A percentile compares a stretch with the other conserved stretches of the same genome.
These are phyloP conservation scores for Salvia splendens DNA, from an alignment of 257 asterid genomes.

Conservation along the genomic window DNA sequence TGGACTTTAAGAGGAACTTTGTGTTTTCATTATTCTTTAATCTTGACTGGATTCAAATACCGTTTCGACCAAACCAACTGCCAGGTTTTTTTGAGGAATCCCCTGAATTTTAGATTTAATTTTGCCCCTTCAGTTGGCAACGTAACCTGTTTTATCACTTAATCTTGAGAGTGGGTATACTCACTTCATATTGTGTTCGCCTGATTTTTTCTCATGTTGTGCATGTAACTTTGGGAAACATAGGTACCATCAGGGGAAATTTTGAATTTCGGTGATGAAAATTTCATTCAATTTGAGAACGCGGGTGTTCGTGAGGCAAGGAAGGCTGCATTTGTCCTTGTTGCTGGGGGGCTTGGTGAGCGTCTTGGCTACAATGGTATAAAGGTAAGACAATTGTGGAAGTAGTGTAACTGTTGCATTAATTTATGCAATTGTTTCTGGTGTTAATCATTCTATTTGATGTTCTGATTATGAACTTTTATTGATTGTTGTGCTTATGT, in stretches of 20 bases:
- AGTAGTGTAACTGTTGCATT: not conserved
- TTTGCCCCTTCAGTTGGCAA: not conserved
- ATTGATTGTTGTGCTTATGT: not conserved
- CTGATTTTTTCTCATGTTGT: slow-evolving; percentile 17
- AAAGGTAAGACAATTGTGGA: slow-evolving; percentile 54
- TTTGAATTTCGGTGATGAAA: slow-evolving; percentile 71
- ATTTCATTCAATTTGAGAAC: slow-evolving; percentile 66
- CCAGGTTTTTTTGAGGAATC: slow-evolving; percentile 4
- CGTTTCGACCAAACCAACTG: slow-evolving; percentile 20
- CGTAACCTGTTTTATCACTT: slow-evolving; percentile 11
- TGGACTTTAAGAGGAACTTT: slow-evolving; percentile 2
- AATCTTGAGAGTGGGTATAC: slow-evolving; percentile 8
- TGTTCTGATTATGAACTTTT: slow-evolving; percentile 19
- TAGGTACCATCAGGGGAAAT: slow-evolving; percentile 97
- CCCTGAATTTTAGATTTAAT: too few relatives aligned
- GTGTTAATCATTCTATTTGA: slow-evolving; percentile 12
- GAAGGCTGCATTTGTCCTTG: slow-evolving; percentile 96
- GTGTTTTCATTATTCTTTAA: slow-evolving; percentile 2
- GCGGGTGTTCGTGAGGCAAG: slow-evolving; percentile 82
- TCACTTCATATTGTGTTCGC: slow-evolving; percentile 15
- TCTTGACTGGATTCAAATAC: slow-evolving; percentile 20
- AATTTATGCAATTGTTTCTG: slow-evolving; percentile 14
- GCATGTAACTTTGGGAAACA: slow-evolving; percentile 21
- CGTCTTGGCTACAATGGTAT: slow-evolving; percentile 98
- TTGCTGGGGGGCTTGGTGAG: slow-evolving; percentile 99